Evolutionary conservation across 2,329 filamentous ascomycete genomes (phyloP).

Genomic region (Sarocladiaceae sp.): DNA sequence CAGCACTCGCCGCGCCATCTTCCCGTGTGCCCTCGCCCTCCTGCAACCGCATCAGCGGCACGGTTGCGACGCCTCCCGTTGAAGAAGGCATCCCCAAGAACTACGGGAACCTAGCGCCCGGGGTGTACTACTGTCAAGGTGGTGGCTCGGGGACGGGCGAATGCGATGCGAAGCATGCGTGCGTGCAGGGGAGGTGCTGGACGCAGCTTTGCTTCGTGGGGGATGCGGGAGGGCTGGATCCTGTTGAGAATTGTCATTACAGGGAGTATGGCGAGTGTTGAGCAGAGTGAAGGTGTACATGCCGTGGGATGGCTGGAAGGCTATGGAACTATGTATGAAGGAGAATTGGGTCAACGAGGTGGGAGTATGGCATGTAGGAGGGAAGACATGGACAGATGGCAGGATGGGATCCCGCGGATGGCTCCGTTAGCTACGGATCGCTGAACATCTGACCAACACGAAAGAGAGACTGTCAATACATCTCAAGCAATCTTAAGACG

Average conservation of each 20-base stretch:
- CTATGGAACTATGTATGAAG: no score
- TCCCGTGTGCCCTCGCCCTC: no score
- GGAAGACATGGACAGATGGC: no score
- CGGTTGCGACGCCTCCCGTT: not conserved
- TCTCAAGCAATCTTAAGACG: no score
- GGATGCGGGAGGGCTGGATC: not conserved
- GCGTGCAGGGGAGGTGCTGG: not conserved
- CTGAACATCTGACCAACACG: no score
- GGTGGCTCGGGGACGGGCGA: not conserved
- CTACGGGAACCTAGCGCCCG: not conserved
- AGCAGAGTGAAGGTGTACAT: no score
- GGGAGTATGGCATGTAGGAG: no score
- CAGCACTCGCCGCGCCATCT: not conserved
- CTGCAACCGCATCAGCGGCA: not conserved
- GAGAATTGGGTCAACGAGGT: no score
- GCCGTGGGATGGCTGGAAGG: no score
- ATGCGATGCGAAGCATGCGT: not conserved
- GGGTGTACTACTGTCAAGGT: not conserved
- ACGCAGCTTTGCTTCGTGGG: not conserved
- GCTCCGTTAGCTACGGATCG: no score
- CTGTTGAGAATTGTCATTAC: not conserved
- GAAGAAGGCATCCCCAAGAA: slow-evolving; percentile 1
- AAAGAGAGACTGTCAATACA: no score
- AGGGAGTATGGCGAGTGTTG: slow-evolving; percentile 5
- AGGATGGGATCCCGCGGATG: no score